Percentiles rank a stretch among this genome's conserved stretches.
Conservation (phyloP, 1,284 basidiomycete species). For the Cystobasidium slooffiae region DNA sequence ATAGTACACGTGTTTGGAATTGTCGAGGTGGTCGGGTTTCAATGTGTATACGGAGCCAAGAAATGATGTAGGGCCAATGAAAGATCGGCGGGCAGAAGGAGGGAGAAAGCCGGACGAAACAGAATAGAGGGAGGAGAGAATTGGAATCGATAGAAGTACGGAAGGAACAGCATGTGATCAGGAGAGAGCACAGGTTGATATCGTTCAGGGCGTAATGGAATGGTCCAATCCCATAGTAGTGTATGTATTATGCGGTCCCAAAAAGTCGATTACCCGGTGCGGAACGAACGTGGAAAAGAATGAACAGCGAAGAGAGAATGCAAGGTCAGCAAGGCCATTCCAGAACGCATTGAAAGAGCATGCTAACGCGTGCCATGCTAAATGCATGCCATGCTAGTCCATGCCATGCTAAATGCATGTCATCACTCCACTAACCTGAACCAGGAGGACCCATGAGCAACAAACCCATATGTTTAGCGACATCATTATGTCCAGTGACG, state of each 20-base stretch:
- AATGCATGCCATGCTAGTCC: not conserved
- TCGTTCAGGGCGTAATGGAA: no score
- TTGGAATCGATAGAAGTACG: not conserved
- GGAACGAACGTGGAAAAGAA: not conserved
- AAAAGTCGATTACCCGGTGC: not conserved
- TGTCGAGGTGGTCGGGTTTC: no score
- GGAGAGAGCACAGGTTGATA: no score
- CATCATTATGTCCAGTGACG: conserved; percentile 38
- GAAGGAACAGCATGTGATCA: not conserved
- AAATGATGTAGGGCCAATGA: not conserved
- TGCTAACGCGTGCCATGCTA: no score
- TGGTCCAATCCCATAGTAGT: not conserved
- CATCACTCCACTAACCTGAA: conserved; percentile 68
- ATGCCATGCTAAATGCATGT: not conserved
- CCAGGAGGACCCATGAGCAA: conserved; percentile 96
- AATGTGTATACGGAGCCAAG: not conserved
- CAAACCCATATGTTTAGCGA: conserved; percentile 71
- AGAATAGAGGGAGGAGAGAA: not conserved
- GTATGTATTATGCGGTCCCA: not conserved
- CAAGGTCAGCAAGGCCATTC: not conserved
- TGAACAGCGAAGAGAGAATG: conserved; percentile 12
- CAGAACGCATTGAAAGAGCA: no score
- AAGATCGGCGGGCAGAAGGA: conserved; percentile 7
- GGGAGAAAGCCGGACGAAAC: conserved; percentile 11
- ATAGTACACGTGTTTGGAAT: no score